Evolutionary conservation across 805 yeast genomes (phyloP).

Genomic region (Spathaspora girioi): DNA sequence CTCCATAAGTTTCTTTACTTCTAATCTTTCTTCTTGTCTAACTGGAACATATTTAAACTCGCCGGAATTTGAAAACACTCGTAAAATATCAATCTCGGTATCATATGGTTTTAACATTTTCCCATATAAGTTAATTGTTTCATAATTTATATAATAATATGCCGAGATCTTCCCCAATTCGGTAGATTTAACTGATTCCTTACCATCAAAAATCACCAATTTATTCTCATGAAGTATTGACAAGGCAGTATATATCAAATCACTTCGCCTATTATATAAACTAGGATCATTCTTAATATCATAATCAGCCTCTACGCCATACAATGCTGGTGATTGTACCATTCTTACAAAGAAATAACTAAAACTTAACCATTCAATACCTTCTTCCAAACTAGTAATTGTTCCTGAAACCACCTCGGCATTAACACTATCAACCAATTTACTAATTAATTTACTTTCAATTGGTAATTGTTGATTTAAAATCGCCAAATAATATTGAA

Average conservation of each 20-base stretch:
- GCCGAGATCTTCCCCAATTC: constrained; percentile 85
- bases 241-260: constrained; percentile 76
- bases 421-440: constrained; percentile 70
- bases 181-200: constrained; percentile 32
- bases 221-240: constrained; percentile 50
- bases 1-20: constrained; percentile 63
- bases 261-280: constrained; percentile 53
- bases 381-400: constrained; percentile 57
- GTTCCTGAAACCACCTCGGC: constrained; percentile 84
- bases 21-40: constrained; percentile 79
- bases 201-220: constrained; percentile 56
- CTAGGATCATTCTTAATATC: constrained; percentile 40
- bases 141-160: constrained; percentile 74
- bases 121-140: constrained; percentile 67
- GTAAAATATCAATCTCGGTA: constrained; percentile 68
- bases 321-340: constrained; percentile 66
- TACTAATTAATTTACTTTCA: constrained; percentile 77
- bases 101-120: constrained; percentile 60
- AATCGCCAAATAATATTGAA: constrained; percentile 87
- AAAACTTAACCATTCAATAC: constrained; percentile 73
- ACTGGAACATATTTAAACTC: constrained; percentile 85
- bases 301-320: constrained; percentile 70
- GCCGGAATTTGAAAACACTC: constrained; percentile 73
- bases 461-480: constrained; percentile 89
- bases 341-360: constrained; percentile 80